Percentiles rank a stretch among this genome's conserved stretches.
These are phyloP conservation scores for Boletus tomentosulus DNA, from an alignment of 768 basidiomycete genomes.

Conservation along the genomic window DNA sequence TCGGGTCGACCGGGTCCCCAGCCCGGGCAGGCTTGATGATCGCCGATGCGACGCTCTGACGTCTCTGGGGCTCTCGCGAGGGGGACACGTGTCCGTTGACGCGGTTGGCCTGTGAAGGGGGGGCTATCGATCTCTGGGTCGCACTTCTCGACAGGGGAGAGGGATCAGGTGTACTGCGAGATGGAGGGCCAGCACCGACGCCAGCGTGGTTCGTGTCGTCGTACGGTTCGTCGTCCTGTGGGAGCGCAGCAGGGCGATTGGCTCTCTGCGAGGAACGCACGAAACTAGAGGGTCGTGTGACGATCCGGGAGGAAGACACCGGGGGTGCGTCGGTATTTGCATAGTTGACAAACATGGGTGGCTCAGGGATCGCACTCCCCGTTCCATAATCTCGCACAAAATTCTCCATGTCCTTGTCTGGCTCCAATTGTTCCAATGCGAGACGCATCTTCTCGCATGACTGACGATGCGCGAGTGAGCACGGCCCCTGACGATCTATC, in stretches of 20 bases:
- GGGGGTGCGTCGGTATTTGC: slow-evolving; percentile 61
- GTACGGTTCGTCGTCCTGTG: slow-evolving; percentile 43
- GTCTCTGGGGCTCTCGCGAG: slow-evolving; percentile 21
- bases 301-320: slow-evolving; percentile 51
- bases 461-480: slow-evolving; percentile 36
- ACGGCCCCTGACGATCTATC: background rate
- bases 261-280: slow-evolving; percentile 37
- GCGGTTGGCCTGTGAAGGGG: slow-evolving; percentile 31
- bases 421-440: slow-evolving; percentile 84
- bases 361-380: slow-evolving; percentile 82
- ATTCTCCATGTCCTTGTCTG: slow-evolving; percentile 80
- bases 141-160: slow-evolving; percentile 27
- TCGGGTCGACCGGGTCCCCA: slow-evolving; percentile 58
- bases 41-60: slow-evolving; percentile 22
- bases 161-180: slow-evolving; percentile 32
- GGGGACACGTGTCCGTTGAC: slow-evolving; percentile 30
- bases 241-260: slow-evolving; percentile 18
- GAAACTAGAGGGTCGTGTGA: slow-evolving; percentile 57
- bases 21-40: slow-evolving; percentile 34
- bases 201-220: slow-evolving; percentile 58
- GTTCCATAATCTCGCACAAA: slow-evolving; percentile 90
- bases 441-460: slow-evolving; percentile 88
- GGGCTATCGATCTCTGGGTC: slow-evolving; percentile 27
- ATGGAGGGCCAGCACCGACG: slow-evolving; percentile 56
- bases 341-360: slow-evolving; percentile 84